Conservation (phyloP, 176 grass and related monocot genomes). For the Puya raimondii region DNA sequence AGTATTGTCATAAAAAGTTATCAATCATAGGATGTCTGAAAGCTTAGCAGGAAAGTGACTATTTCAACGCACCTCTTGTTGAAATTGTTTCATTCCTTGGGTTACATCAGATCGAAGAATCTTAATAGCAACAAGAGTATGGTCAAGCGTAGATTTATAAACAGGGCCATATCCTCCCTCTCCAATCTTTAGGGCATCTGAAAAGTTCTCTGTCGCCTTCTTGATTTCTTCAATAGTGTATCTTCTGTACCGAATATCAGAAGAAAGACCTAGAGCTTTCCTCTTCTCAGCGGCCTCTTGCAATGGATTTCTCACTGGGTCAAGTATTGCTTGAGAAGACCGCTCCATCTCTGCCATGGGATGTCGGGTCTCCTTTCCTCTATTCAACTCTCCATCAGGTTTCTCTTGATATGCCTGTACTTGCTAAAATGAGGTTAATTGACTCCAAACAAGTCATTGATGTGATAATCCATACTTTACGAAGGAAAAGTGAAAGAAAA, state of each 20-base stretch:
- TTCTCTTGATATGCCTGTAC: slow-evolving; percentile 7
- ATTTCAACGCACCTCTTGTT: slow-evolving; percentile 65
- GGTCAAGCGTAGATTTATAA: slow-evolving; percentile 64
- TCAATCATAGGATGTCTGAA: not conserved
- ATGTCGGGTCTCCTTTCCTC: slow-evolving; percentile 18
- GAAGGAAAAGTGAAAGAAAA: slow-evolving; percentile 21
- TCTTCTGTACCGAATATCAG: slow-evolving; percentile 40
- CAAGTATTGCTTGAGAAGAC: slow-evolving; percentile 2
- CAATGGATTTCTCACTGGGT: slow-evolving; percentile 9
- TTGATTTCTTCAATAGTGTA: slow-evolving; percentile 51
- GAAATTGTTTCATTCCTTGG: slow-evolving; percentile 71
- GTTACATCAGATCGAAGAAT: slow-evolving; percentile 60
- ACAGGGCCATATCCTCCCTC: slow-evolving; percentile 90
- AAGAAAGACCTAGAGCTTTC: slow-evolving; percentile 45
- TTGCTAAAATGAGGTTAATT: slow-evolving; percentile 18
- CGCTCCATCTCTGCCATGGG: slow-evolving; percentile 8
- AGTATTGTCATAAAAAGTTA: not conserved
- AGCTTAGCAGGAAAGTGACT: not conserved
- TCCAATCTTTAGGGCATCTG: slow-evolving; percentile 44
- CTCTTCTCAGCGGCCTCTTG: slow-evolving; percentile 30
- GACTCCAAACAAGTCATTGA: slow-evolving; percentile 12
- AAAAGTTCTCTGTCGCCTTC: slow-evolving; percentile 35
- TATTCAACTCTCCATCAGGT: not conserved
- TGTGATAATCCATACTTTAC: slow-evolving; percentile 14
- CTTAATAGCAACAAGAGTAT: slow-evolving; percentile 53